Percentiles rank a stretch among this genome's conserved stretches.
Evolutionary conservation across 1,284 basidiomycete genomes (phyloP).

Genomic region (Fomes fomentarius): DNA sequence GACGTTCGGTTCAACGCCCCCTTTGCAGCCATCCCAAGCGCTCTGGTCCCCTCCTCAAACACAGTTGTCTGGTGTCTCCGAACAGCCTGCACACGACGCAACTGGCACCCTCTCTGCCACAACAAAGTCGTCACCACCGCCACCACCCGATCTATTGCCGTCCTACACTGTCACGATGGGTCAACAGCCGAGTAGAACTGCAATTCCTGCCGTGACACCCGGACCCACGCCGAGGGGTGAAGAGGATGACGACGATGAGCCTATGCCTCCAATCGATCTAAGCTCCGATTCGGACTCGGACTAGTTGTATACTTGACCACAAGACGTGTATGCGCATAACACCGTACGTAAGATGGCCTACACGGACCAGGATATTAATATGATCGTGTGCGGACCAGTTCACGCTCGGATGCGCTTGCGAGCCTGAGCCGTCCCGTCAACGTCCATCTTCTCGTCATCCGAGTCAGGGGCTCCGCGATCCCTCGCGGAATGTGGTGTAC

Average conservation of each 20-base stretch:
- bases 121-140: conserved; percentile 16
- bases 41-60: background rate
- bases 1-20: background rate
- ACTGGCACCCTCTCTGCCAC: background rate
- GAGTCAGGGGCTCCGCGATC: conserved; percentile 36
- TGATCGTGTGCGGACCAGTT: conserved; percentile 3
- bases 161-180: conserved; percentile 11
- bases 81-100: background rate
- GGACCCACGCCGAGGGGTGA: conserved; percentile 31
- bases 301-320: conserved; percentile 1
- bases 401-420: conserved; percentile 33
- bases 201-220: conserved; percentile 3
- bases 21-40: background rate
- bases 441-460: conserved; percentile 46
- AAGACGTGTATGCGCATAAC: too few species aligned
- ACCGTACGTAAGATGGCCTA: too few species aligned
- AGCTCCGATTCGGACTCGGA: conserved; percentile 49
- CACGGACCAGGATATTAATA: background rate
- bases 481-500: conserved; percentile 10
- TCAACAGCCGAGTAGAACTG: conserved; percentile 8
- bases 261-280: conserved; percentile 55
- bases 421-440: conserved; percentile 29
- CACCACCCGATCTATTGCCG: conserved; percentile 21
- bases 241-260: conserved; percentile 54
- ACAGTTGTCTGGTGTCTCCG: background rate